Evolutionary conservation across 306 rosid species (phyloP), one percentile per base, ranked within the genome.

Genomic region (Quercus berberidifolia): DNA sequence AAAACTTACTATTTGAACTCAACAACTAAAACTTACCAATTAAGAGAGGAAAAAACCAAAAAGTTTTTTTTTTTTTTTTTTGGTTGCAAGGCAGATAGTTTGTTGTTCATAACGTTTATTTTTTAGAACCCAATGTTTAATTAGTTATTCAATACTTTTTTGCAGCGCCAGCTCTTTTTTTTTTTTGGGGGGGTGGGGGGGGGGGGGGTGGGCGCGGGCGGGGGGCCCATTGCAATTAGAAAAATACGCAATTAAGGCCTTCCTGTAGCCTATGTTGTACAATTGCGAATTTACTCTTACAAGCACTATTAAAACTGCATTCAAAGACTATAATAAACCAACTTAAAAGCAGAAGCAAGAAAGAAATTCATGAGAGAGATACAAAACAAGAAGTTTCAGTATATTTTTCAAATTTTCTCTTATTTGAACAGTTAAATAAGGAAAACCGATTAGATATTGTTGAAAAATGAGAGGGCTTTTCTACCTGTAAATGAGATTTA

Each of bases 401-500:
- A 21, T 9, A 21, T 21, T 10, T 59, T 4, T 41, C 46, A 41
- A 30, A 64, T 14, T 12, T 26, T 15, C 20, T 64, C 41, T 5
- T 5, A 30, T 28, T 15, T 64, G 70, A n/a, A 18, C n/a, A 56
- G 14, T 25, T 65, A 23, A 2, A 79, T 56, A 62, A 23, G 26
- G 58, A 52, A 67, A 67, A 8, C 13, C 52, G 13, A 67, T 26
- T 68, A 60, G 74, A 69, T 70, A 62, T 69, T 67, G 46, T 31
- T 55, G 46, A 2, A 6, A 25, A 38, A 23, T 55, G 75, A 35
- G n/a, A 55, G 23, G 12, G 23, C 43, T 56, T 75, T 23, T 25
- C n/a, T 82, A 95, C 99, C 98, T 95, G 99, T 74, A 95, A 89
- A 86, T 95, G 99, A 77, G 99, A 95, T 85, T 95, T 95, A 70